Evolutionary conservation across 202 grass and related monocot species (phyloP).

Genomic region (Schoenoplectus tabernaemontani): DNA sequence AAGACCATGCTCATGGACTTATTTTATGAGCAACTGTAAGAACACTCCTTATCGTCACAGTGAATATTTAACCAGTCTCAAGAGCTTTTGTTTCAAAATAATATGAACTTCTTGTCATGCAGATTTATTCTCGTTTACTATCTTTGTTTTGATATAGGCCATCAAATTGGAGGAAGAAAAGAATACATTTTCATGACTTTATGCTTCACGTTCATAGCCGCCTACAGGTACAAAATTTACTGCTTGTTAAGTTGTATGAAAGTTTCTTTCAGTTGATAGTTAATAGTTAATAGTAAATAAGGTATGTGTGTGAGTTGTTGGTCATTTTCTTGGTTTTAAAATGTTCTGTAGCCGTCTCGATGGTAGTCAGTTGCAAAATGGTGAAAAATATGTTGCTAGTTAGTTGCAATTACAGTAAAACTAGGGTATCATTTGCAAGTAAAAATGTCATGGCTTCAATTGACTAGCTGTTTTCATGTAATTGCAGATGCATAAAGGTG

Average conservation of each 20-base stretch:
- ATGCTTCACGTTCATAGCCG: constrained; percentile 92
- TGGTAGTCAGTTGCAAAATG: background rate
- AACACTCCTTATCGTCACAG: background rate
- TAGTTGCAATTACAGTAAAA: background rate
- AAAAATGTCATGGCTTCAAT: background rate
- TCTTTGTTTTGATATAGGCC: constrained; percentile 44
- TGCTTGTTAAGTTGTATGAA: background rate
- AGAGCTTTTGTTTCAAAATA: background rate
- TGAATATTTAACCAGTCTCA: constrained; percentile 8
- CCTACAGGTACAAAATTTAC: constrained; percentile 62
- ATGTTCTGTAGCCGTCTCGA: background rate
- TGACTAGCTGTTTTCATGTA: background rate
- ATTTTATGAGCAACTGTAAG: constrained; percentile 90
- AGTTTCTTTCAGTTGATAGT: background rate
- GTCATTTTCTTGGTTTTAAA: background rate
- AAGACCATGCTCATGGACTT: constrained; percentile 99
- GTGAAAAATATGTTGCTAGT: background rate
- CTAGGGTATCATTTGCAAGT: background rate
- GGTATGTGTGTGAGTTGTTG: background rate
- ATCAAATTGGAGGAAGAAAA: constrained; percentile 87
- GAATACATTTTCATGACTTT: constrained; percentile 94
- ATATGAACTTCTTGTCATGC: background rate
- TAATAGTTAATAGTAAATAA: background rate
- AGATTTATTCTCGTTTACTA: background rate
- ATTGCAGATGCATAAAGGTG: constrained; percentile 90